phyloP scores from a whole-genome alignment of 441 rosid genomes.

The Flueggea neowawraea region DNA sequence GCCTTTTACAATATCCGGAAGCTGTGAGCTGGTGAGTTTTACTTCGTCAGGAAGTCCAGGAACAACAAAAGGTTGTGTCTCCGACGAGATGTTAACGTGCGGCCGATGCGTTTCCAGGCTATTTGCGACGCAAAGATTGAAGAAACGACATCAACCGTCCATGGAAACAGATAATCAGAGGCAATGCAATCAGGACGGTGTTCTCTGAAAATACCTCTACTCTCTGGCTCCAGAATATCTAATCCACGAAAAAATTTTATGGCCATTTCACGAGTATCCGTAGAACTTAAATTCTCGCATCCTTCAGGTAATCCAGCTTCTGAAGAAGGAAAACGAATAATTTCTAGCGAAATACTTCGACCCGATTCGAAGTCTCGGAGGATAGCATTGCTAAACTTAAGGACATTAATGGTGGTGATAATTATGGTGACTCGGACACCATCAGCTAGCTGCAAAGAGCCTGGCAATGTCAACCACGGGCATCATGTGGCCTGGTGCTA shows the following conservation, averaged over 20 bases:
- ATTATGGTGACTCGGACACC: constrained; percentile 29
- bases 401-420: constrained; percentile 27
- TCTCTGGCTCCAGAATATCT: constrained; percentile 19
- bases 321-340: constrained; percentile 23
- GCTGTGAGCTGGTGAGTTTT: constrained; percentile 34
- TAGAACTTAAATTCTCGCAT: constrained; percentile 25
- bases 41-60: constrained; percentile 35
- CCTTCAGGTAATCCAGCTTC: constrained; percentile 39
- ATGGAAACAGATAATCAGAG: constrained; percentile 36
- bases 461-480: constrained; percentile 41
- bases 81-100: constrained; percentile 15
- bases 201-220: constrained; percentile 9
- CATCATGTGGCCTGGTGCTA: constrained; percentile 52
- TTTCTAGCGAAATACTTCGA: constrained; percentile 17
- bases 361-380: constrained; percentile 24
- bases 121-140: constrained; percentile 31
- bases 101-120: constrained; percentile 22
- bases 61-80: constrained; percentile 26
- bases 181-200: constrained; percentile 27
- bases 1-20: constrained; percentile 36
- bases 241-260: constrained; percentile 24
- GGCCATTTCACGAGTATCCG: constrained; percentile 28
- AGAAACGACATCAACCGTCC: constrained; percentile 40
- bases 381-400: constrained; percentile 18
- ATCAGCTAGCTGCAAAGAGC: constrained; percentile 24